Base-by-base conservation (phyloP, 495 filamentous ascomycete genomes). In the Cercophora sp. region DNA sequence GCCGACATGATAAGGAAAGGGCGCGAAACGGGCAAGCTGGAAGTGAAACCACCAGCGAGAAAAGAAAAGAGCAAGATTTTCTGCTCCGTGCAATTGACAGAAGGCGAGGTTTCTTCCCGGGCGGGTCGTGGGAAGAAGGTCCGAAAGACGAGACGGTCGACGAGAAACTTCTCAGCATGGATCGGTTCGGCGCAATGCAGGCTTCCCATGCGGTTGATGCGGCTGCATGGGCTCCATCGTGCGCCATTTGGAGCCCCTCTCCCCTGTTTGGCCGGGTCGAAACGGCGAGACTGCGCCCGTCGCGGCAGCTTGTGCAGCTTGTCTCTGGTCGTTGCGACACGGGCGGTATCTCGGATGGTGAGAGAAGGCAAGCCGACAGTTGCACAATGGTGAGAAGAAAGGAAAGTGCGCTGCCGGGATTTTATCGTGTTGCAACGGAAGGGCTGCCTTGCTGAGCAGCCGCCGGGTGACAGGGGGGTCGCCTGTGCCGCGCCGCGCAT, bases 201-300 rank as follows among this genome's bases (percentile, higher is more conserved):
- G 32, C 36, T 32, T 25, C n/a, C n/a, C n/a, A n/a, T n/a, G n/a
- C n/a, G n/a, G n/a, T n/a, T n/a, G 18, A 4, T 18, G 18, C 16
- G n/a, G 45, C 27, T 13, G 16, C 32, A 32, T 15, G 16, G 29
- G 32, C 19, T 39, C 37, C 46, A 50, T 31, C 35, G 36, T 59
- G 59, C 59, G 59, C 56, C 51, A 65, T 65, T 65, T 65, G 48
- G n/a, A n/a, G n/a, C n/a, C n/a, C n/a, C n/a, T n/a, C 31, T 27
- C 32, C 47, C 54, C 54, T 51, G 50, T 44, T 19, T 13, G 26
- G 11, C 26, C 45, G 43, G 45, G 36, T 29, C 41, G 20, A 32
- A 39, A 57, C 44, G 35, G 50, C 44, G 35, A 26, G 27, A 32
- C 26, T 23, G 47, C 48, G 19, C 27, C 55, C n/a, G 32, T 41